These are phyloP conservation scores for Colletotrichum trifolii DNA, from an alignment of 2,329 filamentous ascomycete genomes.

Conservation along the genomic window DNA sequence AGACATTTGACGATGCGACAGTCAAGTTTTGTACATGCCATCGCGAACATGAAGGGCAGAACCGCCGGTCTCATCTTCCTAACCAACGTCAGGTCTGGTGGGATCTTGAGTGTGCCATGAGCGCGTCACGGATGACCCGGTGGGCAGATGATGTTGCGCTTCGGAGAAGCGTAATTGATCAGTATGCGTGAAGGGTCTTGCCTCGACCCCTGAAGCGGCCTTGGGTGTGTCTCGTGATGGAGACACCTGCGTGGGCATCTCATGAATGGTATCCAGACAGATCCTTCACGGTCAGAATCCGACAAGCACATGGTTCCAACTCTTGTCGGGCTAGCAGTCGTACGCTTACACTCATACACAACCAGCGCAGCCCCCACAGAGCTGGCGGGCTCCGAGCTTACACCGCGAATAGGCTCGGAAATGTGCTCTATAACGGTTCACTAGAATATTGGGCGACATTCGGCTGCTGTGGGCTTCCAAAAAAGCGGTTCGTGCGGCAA, in stretches of 20 bases:
- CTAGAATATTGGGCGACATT: not conserved
- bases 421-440: conserved; percentile 16
- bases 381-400: conserved; percentile 11
- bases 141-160: conserved; percentile 21
- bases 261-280: too few species aligned
- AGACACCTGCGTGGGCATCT: conserved; percentile 5
- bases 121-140: conserved; percentile 19
- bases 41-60: too few species aligned
- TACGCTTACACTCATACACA: not conserved
- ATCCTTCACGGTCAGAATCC: not conserved
- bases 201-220: not conserved
- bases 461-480: not conserved
- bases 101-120: conserved; percentile 6
- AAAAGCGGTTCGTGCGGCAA: conserved; percentile 13
- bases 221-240: conserved; percentile 33
- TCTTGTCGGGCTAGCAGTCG: conserved; percentile 23
- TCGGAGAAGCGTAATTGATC: conserved; percentile 11
- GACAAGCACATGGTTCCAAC: conserved; percentile 9
- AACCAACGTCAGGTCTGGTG: too few species aligned
- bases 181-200: conserved; percentile 32
- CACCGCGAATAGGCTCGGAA: conserved; percentile 11
- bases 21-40: too few species aligned
- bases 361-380: conserved; percentile 24
- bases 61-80: too few species aligned
- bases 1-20: conserved; percentile 6